Evolutionary conservation across 305 asterid genomes (phyloP).

Genomic region (Fraxinus greggii): DNA sequence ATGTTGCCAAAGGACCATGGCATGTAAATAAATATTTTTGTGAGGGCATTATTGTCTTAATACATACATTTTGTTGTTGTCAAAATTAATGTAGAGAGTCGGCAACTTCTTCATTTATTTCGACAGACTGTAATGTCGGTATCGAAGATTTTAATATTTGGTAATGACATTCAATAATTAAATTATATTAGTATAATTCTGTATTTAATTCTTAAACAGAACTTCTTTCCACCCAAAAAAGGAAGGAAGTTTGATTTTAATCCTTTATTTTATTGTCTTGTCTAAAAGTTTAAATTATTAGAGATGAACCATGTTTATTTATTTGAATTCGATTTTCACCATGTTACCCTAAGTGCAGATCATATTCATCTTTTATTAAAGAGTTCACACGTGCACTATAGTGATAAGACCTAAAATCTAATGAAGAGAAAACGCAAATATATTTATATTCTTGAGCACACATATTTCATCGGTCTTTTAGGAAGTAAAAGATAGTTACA

Average conservation of each 20-base stretch:
- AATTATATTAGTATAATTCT: no score
- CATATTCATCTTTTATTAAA: no score
- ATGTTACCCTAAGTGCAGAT: not conserved
- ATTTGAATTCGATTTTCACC: not conserved
- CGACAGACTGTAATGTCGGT: not conserved
- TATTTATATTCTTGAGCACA: not conserved
- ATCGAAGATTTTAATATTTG: no score
- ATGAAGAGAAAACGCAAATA: no score
- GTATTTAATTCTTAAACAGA: not conserved
- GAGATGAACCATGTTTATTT: not conserved
- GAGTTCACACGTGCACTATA: no score
- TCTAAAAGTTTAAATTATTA: no score
- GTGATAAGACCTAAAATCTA: no score
- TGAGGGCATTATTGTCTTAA: not conserved
- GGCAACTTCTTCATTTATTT: not conserved
- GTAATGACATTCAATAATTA: not conserved
- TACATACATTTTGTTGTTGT: not conserved
- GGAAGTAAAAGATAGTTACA: no score
- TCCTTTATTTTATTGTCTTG: not conserved
- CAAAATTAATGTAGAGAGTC: not conserved
- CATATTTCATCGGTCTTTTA: not conserved
- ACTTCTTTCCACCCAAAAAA: not conserved
- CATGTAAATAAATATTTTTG: not conserved
- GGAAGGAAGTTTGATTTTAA: not conserved
- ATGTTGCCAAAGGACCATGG: not conserved